Base-by-base conservation (phyloP, 2,329 filamentous ascomycete genomes). In the Trichoderma oligosporum region DNA sequence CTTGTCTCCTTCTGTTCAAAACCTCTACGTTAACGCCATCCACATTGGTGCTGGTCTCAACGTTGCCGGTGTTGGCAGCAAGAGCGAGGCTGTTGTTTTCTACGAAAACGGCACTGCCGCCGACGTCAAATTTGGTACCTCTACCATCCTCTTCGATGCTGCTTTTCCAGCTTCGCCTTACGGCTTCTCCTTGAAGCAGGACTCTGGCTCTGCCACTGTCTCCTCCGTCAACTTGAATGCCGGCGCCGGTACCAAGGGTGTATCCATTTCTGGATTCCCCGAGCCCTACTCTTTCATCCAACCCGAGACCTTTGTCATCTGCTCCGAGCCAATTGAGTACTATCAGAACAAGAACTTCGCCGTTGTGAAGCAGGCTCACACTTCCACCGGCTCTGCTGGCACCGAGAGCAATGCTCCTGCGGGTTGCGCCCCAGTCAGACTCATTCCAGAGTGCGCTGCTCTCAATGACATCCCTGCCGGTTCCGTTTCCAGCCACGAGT, bases 101-200 rank as follows among this genome's bases (percentile, higher is more conserved):
- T 80, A 78, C 70, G 67, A 74, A 54, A 80, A 80, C 65, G 76
- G 73, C 65, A 77, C 77, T 4, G 68, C 67, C n/a, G 51, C 61
- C 12, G 68, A 74, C 18, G 56, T 68, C 8, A 61, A 60, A 9
- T 64, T 58, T 41, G 61, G 62, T 25, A 41, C 57, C 7, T 67
- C 67, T 24, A 69, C 65, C 47, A 61, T 76, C 57, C 42, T 78
- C 12, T 70, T 68, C 46, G 76, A 78, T 62, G 67, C 68, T 33
- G 73, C 71, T 35, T 70, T 65, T 2, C 73, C 73, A 1, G 64
- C 64, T 1, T 69, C 69, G 60, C 73, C 76, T 2, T 71, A 62
- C 31, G 73, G 71, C 41, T 61, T 78, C 56, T 62, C 61, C 46
- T 64, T 66, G 12, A 49, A 56, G 14, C 52, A 56, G 20, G 62